phyloP scores from a whole-genome alignment of 306 rosid genomes.

The Argentina anserina region DNA sequence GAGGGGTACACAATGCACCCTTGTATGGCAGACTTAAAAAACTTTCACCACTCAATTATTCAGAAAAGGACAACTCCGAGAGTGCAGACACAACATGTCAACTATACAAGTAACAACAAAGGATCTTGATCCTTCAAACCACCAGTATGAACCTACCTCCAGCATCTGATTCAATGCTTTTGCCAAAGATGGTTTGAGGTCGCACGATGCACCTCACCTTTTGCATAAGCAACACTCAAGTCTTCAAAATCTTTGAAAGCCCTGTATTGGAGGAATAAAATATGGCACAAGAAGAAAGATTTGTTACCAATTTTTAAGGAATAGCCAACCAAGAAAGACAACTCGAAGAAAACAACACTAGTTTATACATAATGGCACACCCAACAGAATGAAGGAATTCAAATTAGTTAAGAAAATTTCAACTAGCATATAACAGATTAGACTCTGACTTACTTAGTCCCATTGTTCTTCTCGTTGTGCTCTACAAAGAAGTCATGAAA shows the following conservation, averaged over 20 bases:
- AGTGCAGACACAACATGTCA: background rate
- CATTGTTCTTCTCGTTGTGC: slow-evolving; percentile 63
- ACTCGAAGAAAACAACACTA: background rate
- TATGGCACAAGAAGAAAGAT: background rate
- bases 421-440: background rate
- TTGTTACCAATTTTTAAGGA: slow-evolving; percentile 7
- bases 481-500: slow-evolving; percentile 67
- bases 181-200: slow-evolving; percentile 69
- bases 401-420: too few species aligned
- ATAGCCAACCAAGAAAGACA: too few species aligned
- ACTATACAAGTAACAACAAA: background rate
- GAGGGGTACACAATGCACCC: too few species aligned
- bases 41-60: too few species aligned
- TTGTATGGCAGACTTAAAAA: too few species aligned
- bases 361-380: too few species aligned
- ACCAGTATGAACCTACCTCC: slow-evolving; percentile 50
- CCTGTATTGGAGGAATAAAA: slow-evolving; percentile 32
- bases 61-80: too few species aligned
- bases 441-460: slow-evolving; percentile 56
- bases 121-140: background rate
- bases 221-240: slow-evolving; percentile 51
- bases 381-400: too few species aligned
- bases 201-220: slow-evolving; percentile 69
- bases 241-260: slow-evolving; percentile 59
- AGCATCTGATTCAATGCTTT: slow-evolving; percentile 72